A percentile compares a stretch with the other conserved stretches of the same genome.
phyloP scores from a whole-genome alignment of 441 rosid genomes.

The Manihot esculenta region DNA sequence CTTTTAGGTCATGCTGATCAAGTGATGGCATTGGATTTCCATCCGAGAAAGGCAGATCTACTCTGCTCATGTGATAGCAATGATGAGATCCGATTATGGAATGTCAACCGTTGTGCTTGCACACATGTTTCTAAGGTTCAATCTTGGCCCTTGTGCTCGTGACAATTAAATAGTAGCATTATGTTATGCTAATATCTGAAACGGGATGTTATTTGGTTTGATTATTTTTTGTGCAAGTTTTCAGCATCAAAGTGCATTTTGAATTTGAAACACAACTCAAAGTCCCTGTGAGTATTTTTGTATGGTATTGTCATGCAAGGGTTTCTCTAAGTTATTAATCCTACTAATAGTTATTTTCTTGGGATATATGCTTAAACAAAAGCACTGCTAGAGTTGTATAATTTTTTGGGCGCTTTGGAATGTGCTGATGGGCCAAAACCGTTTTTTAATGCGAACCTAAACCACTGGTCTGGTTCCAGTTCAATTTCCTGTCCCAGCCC shows the following conservation, averaged over 20 bases:
- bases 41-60: slow-evolving; percentile 35
- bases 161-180: not conserved
- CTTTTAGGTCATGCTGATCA: slow-evolving; percentile 37
- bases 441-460: too few species aligned
- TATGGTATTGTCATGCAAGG: not conserved
- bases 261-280: not conserved
- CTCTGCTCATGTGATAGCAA: slow-evolving; percentile 42
- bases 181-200: not conserved
- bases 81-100: slow-evolving; percentile 46
- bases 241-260: not conserved
- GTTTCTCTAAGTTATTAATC: not conserved
- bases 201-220: not conserved
- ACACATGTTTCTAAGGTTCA: slow-evolving; percentile 32
- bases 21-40: slow-evolving; percentile 45
- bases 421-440: too few species aligned
- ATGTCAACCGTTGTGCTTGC: slow-evolving; percentile 30
- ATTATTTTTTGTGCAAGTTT: not conserved
- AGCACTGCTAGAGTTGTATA: not conserved
- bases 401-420: too few species aligned
- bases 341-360: not conserved
- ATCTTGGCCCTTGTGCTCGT: slow-evolving; percentile 1
- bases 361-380: not conserved
- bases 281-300: not conserved
- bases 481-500: too few species aligned
- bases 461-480: too few species aligned